phyloP scores from a whole-genome alignment of 2,329 filamentous ascomycete genomes.

The Pestalotiopsis fici region DNA sequence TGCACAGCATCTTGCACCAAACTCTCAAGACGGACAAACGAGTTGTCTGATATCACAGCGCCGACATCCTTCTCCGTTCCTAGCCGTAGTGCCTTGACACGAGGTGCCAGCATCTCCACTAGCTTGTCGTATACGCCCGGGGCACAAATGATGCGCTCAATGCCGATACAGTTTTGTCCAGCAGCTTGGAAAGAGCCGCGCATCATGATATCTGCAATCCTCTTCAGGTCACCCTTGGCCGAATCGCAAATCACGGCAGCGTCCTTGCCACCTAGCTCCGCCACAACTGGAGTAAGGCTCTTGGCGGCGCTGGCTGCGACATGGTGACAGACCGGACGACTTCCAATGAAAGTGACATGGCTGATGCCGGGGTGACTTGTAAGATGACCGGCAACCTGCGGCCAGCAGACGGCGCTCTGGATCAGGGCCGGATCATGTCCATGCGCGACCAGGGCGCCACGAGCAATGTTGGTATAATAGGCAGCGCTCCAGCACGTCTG shows the following conservation, averaged over 20 bases:
- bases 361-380: conserved; percentile 82
- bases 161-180: conserved; percentile 97
- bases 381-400: conserved; percentile 75
- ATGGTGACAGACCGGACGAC: conserved; percentile 79
- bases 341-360: conserved; percentile 96
- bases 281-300: conserved; percentile 81
- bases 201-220: conserved; percentile 81
- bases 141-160: conserved; percentile 86
- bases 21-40: conserved; percentile 74
- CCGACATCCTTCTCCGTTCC: conserved; percentile 83
- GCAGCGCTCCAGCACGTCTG: conserved; percentile 89
- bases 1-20: conserved; percentile 77
- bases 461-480: conserved; percentile 80
- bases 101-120: conserved; percentile 68
- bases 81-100: conserved; percentile 73
- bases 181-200: conserved; percentile 93
- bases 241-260: conserved; percentile 89
- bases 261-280: conserved; percentile 95
- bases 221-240: conserved; percentile 61
- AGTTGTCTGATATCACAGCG: conserved; percentile 80
- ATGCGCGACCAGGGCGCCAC: conserved; percentile 77
- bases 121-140: conserved; percentile 76
- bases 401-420: conserved; percentile 87
- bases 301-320: conserved; percentile 87
- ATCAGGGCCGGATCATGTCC: conserved; percentile 81